Conservation (phyloP, 208 protist genomes). For the Wallacemonas sp. region DNA sequence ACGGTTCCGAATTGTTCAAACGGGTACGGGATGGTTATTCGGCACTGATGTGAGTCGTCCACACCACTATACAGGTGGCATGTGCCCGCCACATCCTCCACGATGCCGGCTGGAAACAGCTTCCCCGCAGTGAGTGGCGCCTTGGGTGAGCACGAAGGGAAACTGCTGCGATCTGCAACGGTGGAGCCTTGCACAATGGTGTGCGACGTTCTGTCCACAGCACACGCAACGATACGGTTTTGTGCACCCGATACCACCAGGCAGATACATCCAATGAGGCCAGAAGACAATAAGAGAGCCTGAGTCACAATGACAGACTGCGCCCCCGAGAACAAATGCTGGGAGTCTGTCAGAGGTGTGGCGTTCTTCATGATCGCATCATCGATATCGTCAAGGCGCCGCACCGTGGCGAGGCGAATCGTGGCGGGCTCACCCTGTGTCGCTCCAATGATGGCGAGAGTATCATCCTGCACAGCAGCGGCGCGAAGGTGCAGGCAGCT, state of each 20-base stretch:
- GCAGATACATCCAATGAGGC: not conserved
- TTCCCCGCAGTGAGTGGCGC: not conserved
- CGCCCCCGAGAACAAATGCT: not conserved
- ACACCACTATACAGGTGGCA: slow-evolving; percentile 14
- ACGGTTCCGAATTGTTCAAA: not conserved
- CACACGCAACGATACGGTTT: not conserved
- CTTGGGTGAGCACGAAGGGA: slow-evolving; percentile 5
- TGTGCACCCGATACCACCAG: not conserved
- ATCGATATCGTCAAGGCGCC: slow-evolving; percentile 1
- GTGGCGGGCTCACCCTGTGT: not conserved
- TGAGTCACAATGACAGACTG: slow-evolving; percentile 2
- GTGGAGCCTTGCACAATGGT: not conserved
- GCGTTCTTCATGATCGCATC: slow-evolving; percentile 17
- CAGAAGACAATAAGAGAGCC: not conserved
- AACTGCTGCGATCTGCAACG: not conserved
- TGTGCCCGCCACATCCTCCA: not conserved
- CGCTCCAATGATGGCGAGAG: slow-evolving; percentile 1
- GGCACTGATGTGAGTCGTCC: not conserved
- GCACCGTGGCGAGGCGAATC: slow-evolving; percentile 5
- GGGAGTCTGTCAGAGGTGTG: not conserved
- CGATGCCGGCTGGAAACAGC: slow-evolving; percentile 11
- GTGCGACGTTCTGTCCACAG: not conserved
- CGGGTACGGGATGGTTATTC: not conserved
- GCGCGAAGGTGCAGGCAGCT: not conserved
- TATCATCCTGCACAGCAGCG: not conserved